Percentiles rank a stretch among this genome's conserved stretches.
phyloP scores from a whole-genome alignment of 1,139 yeast genomes.

The Geotrichum klebahnii region DNA sequence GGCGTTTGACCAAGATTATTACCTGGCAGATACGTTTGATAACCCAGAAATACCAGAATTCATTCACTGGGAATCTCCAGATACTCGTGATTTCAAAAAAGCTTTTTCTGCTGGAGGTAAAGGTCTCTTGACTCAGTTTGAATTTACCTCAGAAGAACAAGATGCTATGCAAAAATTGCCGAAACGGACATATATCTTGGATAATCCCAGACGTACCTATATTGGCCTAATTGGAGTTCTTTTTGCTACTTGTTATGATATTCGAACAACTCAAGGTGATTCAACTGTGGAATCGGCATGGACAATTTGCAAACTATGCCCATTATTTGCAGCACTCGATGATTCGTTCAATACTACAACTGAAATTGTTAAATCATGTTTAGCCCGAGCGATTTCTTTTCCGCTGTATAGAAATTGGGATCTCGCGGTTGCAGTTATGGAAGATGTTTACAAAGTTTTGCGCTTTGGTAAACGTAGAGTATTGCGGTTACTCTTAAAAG shows the following conservation, averaged over 20 bases:
- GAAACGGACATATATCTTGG: slow-evolving; percentile 50
- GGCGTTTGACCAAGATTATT: slow-evolving; percentile 83
- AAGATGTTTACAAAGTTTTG: slow-evolving; percentile 63
- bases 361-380: slow-evolving; percentile 55
- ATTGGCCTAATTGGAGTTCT: slow-evolving; percentile 60
- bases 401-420: slow-evolving; percentile 76
- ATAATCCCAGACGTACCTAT: slow-evolving; percentile 50
- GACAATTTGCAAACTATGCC: slow-evolving; percentile 82
- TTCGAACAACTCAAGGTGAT: slow-evolving; percentile 71
- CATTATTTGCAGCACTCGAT: slow-evolving; percentile 73
- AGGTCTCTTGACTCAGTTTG: slow-evolving; percentile 40
- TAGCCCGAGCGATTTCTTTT: slow-evolving; percentile 68
- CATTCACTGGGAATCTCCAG: slow-evolving; percentile 56
- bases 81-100: slow-evolving; percentile 37
- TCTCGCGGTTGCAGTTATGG: slow-evolving; percentile 61
- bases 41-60: slow-evolving; percentile 46
- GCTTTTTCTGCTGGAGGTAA: background rate
- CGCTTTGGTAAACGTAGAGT: slow-evolving; percentile 67
- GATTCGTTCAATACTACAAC: slow-evolving; percentile 48
- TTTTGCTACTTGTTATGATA: slow-evolving; percentile 71
- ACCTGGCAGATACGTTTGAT: slow-evolving; percentile 77
- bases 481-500: slow-evolving; percentile 53
- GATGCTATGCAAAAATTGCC: slow-evolving; percentile 67
- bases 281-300: slow-evolving; percentile 85
- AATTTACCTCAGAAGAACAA: slow-evolving; percentile 58